Evolutionary conservation across 2,329 filamentous ascomycete species (phyloP), one percentile per base, ranked within the genome.

Genomic region (Nigrospora sphaerica): DNA sequence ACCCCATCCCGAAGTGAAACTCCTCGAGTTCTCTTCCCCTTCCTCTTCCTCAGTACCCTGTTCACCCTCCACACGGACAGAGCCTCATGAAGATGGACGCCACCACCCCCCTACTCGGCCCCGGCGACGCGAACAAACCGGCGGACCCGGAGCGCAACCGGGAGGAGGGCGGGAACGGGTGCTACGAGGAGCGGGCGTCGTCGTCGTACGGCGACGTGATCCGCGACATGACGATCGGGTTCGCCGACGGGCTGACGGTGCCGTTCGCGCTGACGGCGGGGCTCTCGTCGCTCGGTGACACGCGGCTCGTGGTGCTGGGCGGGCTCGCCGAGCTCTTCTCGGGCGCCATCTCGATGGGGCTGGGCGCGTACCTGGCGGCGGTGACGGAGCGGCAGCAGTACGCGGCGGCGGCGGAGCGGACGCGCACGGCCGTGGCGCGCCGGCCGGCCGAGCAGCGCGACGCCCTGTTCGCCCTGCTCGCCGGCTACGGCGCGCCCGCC

Each of bases 181-280:
- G 13, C 28, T 32, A 23, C 14, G 43, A 39, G 9, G 37, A 45
- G 23, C 36, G n/a, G 16, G n/a, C n/a, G n/a, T 31, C 13, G 23
- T 32, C 43, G 17, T 35, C n/a, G n/a, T 34, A 43, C 41, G 23
- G 23, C 42, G 43, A 11, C 14, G 19, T 46, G 11, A 23, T 46
- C 3, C 44, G 44, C 17, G 77, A 82, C 61, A 70, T 75, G 19
- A 82, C 80, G 28, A 79, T 83, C 56, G 80, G 80, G 17, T 68
- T 83, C 36, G 76, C 77, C 0, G 80, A 83, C 59, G 80, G 80
- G 6, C 66, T 83, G 52, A 83, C 80, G 0, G 80, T 83, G 0
- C 80, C 80, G 0, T 83, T 83, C 55, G 80, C 80, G 2, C 64
- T 83, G 12, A 82, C 78, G 1, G 80, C 80, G 3, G 80, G 80